Evolutionary conservation across 768 basidiomycete species (phyloP).

Genomic region (Panus rudis): DNA sequence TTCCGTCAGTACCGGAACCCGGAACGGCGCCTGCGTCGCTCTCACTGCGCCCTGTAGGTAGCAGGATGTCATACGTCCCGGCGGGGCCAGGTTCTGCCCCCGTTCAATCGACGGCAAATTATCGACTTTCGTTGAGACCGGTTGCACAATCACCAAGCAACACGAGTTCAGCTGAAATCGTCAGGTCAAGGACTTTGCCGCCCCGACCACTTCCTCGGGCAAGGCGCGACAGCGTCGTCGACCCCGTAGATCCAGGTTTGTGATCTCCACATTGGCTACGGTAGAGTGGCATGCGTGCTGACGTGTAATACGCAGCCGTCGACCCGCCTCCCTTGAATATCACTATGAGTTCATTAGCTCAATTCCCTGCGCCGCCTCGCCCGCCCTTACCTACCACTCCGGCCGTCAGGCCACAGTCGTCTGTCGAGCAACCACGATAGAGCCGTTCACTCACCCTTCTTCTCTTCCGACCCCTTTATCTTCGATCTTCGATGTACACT

Average conservation of each 20-base stretch:
- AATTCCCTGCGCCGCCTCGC: conserved; percentile 26
- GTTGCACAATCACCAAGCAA: not conserved
- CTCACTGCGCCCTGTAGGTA: too few species aligned
- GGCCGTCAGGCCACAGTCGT: conserved; percentile 15
- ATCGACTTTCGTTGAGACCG: too few species aligned
- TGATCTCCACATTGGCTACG: conserved; percentile 6
- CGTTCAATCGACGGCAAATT: too few species aligned
- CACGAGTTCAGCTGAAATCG: conserved; percentile 1
- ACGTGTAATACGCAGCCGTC: not conserved
- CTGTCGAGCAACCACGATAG: too few species aligned
- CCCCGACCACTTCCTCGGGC: conserved; percentile 4
- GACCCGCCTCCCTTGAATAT: conserved; percentile 7
- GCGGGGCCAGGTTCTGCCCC: too few species aligned
- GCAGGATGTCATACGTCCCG: too few species aligned
- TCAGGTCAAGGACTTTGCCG: conserved; percentile 7
- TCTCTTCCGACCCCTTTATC: too few species aligned
- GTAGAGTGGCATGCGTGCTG: not conserved
- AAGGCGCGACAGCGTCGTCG: conserved; percentile 2
- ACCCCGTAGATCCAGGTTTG: not conserved
- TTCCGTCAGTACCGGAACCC: conserved; percentile 15
- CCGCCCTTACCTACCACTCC: conserved; percentile 14
- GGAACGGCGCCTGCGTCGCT: conserved; percentile 1
- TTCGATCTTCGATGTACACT: too few species aligned
- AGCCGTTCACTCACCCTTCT: too few species aligned
- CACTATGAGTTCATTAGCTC: conserved; percentile 25